phyloP scores from a whole-genome alignment of 192 early-diverging fungal genomes.

The Thamnidium elegans region DNA sequence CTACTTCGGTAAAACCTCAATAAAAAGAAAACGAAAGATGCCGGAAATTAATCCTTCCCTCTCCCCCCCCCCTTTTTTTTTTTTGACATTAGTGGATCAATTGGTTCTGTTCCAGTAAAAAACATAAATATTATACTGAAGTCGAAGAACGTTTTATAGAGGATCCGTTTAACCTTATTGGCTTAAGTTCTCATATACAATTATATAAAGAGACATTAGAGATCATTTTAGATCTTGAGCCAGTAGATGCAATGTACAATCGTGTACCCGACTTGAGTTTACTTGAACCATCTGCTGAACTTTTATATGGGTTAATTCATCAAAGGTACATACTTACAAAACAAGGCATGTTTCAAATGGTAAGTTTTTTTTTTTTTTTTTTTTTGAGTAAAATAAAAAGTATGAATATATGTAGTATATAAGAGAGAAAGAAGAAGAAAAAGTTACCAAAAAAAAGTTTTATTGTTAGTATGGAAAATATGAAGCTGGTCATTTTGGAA shows the following conservation, averaged over 20 bases:
- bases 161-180: slow-evolving; percentile 98
- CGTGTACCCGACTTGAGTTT: slow-evolving; percentile 69
- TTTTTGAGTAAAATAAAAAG: too few relatives aligned
- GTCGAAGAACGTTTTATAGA: slow-evolving; percentile 81
- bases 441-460: neutral
- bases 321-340: slow-evolving; percentile 89
- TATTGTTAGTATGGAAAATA: slow-evolving; percentile 61
- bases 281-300: slow-evolving; percentile 84
- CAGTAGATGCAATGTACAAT: slow-evolving; percentile 50
- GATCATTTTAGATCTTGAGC: slow-evolving; percentile 90
- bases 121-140: slow-evolving; percentile 77
- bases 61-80: too few relatives aligned
- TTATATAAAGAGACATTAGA: slow-evolving; percentile 92
- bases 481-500: slow-evolving; percentile 72
- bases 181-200: slow-evolving; percentile 74
- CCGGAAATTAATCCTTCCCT: too few relatives aligned
- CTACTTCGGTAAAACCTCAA: too few relatives aligned
- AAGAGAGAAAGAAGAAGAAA: neutral
- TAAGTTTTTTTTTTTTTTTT: slow-evolving; percentile 12
- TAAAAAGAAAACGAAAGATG: too few relatives aligned
- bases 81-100: slow-evolving; percentile 61
- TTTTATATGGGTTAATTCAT: slow-evolving; percentile 93
- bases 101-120: slow-evolving; percentile 73
- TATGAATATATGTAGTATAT: slow-evolving; percentile 33
- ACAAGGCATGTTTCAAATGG: slow-evolving; percentile 82